These are phyloP conservation scores for Picocystis salinarum DNA, from an alignment of 139 green algal genomes.

Conservation along the genomic window DNA sequence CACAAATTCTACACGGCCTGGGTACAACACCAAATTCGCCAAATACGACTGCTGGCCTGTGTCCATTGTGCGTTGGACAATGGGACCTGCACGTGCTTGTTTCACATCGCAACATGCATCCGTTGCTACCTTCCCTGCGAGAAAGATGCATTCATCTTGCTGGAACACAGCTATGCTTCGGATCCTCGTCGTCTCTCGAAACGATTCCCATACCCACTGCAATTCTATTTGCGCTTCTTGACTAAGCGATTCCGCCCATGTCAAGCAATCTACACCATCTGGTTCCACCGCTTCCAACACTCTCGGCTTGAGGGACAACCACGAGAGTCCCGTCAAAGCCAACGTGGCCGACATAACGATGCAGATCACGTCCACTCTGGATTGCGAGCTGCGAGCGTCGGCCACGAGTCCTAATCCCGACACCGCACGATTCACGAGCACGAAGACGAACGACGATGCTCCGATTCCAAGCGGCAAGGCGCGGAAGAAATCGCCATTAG, in stretches of 20 bases:
- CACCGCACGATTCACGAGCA: constrained; percentile 17
- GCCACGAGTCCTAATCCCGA: constrained; percentile 25
- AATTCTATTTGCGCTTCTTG: background rate
- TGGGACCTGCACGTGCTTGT: constrained; percentile 25
- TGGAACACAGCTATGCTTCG: background rate
- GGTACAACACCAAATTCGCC: constrained; percentile 75
- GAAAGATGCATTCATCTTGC: background rate
- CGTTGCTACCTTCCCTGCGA: background rate
- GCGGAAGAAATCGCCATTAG: constrained; percentile 12
- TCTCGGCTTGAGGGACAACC: constrained; percentile 50
- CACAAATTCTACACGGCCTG: constrained; percentile 28
- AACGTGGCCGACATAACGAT: constrained; percentile 65
- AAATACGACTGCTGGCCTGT: constrained; percentile 60
- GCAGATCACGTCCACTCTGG: constrained; percentile 61
- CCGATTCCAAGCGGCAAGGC: constrained; percentile 9
- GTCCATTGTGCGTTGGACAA: constrained; percentile 30
- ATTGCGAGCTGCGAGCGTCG: constrained; percentile 59
- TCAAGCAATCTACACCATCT: constrained; percentile 7
- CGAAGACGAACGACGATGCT: background rate
- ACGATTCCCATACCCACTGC: constrained; percentile 4
- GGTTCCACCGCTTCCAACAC: constrained; percentile 12
- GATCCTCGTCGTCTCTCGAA: background rate
- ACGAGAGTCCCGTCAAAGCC: constrained; percentile 73
- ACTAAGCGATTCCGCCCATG: background rate
- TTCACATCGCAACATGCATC: constrained; percentile 14